Conservation (phyloP, 176 grass and related monocot species). For the Rhynchospora pubera region DNA sequence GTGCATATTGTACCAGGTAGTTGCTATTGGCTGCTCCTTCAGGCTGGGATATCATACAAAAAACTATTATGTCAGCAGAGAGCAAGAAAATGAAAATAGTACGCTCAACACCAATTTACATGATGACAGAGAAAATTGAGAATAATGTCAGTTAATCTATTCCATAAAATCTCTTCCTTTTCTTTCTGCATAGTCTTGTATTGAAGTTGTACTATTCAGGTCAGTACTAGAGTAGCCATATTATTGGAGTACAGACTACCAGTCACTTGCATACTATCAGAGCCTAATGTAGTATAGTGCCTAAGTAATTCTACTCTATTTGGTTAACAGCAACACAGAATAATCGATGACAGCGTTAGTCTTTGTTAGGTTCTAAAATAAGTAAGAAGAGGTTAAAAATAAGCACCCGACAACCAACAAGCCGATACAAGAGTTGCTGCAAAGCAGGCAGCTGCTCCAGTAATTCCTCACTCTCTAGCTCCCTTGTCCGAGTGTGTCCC, state of each 20-base stretch:
- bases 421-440: constrained; percentile 86
- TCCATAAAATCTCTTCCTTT: background rate
- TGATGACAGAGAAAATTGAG: background rate
- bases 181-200: background rate
- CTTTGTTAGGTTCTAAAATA: background rate
- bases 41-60: constrained; percentile 39
- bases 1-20: constrained; percentile 80
- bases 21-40: constrained; percentile 78
- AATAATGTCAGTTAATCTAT: background rate
- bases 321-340: background rate
- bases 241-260: background rate
- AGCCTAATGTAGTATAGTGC: background rate
- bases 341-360: background rate
- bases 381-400: constrained; percentile 18
- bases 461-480: constrained; percentile 63
- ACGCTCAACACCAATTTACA: background rate
- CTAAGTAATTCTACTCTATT: background rate
- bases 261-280: constrained; percentile 8
- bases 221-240: background rate
- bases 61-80: constrained; percentile 6
- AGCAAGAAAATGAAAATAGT: background rate
- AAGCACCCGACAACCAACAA: constrained; percentile 82
- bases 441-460: constrained; percentile 85
- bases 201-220: background rate
- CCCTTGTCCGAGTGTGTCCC: constrained; percentile 78